These are phyloP conservation scores for Craterostigma plantagineum DNA, from an alignment of 257 asterid genomes.

Conservation along the genomic window DNA sequence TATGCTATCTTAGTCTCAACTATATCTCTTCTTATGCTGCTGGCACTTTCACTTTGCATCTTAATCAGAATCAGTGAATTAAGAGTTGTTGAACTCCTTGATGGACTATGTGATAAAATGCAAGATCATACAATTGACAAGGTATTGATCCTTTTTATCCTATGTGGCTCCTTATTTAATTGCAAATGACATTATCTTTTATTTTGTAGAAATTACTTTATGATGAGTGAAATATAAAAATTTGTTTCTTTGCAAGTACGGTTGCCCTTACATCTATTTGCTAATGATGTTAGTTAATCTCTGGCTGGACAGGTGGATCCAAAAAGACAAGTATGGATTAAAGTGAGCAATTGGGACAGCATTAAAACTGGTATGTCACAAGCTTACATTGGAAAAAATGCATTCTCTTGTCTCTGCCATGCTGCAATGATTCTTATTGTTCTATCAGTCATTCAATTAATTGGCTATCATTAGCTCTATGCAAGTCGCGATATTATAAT, in stretches of 20 bases:
- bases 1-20: background rate
- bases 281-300: slow-evolving; percentile 13
- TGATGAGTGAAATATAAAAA: background rate
- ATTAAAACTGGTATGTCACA: slow-evolving; percentile 40
- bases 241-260: background rate
- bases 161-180: slow-evolving; percentile 6
- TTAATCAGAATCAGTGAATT: slow-evolving; percentile 63
- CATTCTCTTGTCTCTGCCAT: background rate
- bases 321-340: slow-evolving; percentile 43
- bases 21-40: background rate
- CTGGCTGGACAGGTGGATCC: slow-evolving; percentile 43
- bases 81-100: slow-evolving; percentile 81
- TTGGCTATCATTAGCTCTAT: too few species aligned
- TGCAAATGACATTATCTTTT: slow-evolving; percentile 1
- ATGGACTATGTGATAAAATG: slow-evolving; percentile 93
- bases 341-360: slow-evolving; percentile 54
- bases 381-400: slow-evolving; percentile 8
- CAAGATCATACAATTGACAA: slow-evolving; percentile 91
- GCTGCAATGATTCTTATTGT: background rate
- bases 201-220: background rate
- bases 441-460: background rate
- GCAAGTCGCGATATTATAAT: too few species aligned
- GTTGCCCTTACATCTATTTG: background rate
- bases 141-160: slow-evolving; percentile 30
- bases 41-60: background rate